Evolutionary conservation across 768 basidiomycete species (phyloP).

Genomic region (Tylopilus sp.): DNA sequence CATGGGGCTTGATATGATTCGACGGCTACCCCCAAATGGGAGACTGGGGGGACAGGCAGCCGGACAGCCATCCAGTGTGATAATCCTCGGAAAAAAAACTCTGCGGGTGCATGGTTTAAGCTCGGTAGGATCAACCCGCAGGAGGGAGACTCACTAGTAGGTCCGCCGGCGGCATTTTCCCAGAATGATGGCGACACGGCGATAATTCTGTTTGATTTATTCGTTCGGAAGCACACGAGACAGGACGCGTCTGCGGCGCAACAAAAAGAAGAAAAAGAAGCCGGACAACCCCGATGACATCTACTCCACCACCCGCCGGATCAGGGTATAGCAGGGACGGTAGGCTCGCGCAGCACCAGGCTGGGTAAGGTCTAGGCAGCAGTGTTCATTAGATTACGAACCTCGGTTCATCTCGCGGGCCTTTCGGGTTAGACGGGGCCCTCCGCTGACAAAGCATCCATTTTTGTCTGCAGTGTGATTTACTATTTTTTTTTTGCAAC

Average conservation of each 20-base stretch:
- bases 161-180: slow-evolving; percentile 2
- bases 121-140: slow-evolving; percentile 1
- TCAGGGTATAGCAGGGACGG: slow-evolving; percentile 6
- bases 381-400: neutral
- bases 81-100: neutral
- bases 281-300: slow-evolving; percentile 6
- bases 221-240: neutral
- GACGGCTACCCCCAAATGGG: neutral
- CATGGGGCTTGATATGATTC: neutral
- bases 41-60: neutral
- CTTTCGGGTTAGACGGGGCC: neutral
- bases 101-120: slow-evolving; percentile 4
- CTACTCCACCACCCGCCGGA: neutral
- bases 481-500: neutral
- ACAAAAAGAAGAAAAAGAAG: neutral
- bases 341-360: slow-evolving; percentile 2
- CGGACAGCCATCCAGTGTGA: neutral
- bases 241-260: no score
- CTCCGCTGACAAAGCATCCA: neutral
- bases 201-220: neutral
- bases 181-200: neutral
- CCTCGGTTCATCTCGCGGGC: neutral
- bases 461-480: neutral
- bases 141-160: neutral
- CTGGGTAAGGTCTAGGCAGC: neutral